These are phyloP conservation scores for Exobasidium rhododendri DNA, from an alignment of 1,284 basidiomycete species.

Conservation along the genomic window DNA sequence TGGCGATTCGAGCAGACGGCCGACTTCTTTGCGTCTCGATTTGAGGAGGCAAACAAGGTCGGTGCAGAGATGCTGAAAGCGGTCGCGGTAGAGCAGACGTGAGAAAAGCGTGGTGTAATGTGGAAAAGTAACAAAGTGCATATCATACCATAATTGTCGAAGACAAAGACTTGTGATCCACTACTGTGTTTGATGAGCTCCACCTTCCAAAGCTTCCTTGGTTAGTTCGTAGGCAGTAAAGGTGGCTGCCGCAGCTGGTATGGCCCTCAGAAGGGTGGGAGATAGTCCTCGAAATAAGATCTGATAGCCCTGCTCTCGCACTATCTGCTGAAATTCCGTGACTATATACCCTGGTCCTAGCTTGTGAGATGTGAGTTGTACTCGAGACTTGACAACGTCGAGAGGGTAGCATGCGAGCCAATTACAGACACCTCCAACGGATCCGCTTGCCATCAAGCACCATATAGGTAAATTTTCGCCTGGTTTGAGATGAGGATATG, in stretches of 20 bases:
- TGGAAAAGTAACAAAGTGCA: no score
- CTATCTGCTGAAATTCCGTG: constrained; percentile 22
- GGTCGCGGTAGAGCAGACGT: constrained; percentile 59
- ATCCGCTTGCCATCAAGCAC: constrained; percentile 80
- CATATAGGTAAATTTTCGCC: constrained; percentile 68
- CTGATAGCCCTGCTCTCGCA: constrained; percentile 18
- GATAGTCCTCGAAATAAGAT: constrained; percentile 33
- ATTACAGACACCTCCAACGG: constrained; percentile 83
- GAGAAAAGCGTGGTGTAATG: no score
- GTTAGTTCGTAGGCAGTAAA: constrained; percentile 43
- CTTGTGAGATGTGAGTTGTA: constrained; percentile 26
- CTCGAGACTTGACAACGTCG: constrained; percentile 35
- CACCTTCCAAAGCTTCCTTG: constrained; percentile 23
- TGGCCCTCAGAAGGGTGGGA: constrained; percentile 36
- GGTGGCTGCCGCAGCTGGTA: constrained; percentile 41
- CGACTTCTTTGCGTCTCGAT: constrained; percentile 78
- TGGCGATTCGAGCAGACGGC: constrained; percentile 75
- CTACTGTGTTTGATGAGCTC: not conserved
- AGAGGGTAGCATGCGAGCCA: constrained; percentile 91
- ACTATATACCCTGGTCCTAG: constrained; percentile 27
- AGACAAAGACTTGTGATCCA: no score
- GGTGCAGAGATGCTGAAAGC: constrained; percentile 89
- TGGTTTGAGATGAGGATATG: constrained; percentile 28
- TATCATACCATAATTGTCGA: no score
- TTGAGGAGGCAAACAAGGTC: constrained; percentile 77